A percentile compares a stretch with the other conserved stretches of the same genome.
Conservation (phyloP, 2,329 filamentous ascomycete genomes). For the Torrubiella hemipterigena region DNA sequence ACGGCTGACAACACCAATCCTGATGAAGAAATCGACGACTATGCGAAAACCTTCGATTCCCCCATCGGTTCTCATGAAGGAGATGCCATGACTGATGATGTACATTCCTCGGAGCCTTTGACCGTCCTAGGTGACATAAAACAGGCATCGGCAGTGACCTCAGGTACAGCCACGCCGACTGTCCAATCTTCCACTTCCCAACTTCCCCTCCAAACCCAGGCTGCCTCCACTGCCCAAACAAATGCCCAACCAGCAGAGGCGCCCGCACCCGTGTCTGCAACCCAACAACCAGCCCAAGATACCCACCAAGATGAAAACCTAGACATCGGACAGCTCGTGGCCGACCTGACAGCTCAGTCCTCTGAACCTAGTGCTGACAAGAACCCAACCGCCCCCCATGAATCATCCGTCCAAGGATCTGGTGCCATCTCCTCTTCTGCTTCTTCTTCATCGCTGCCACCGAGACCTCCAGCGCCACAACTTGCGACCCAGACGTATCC, state of each 20-base stretch:
- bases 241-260: no score
- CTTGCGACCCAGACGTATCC: conserved; percentile 22
- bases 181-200: no score
- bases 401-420: no score
- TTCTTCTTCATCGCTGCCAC: conserved; percentile 31
- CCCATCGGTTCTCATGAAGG: conserved; percentile 24
- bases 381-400: not conserved
- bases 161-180: no score
- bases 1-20: conserved; percentile 13
- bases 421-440: conserved; percentile 17
- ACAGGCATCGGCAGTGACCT: conserved; percentile 31
- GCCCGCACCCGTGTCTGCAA: no score
- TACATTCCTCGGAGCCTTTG: no score
- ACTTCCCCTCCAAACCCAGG: no score
- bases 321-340: conserved; percentile 28
- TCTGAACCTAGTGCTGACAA: conserved; percentile 12
- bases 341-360: conserved; percentile 25
- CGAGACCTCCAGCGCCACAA: conserved; percentile 30
- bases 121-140: no score
- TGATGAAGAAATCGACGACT: conserved; percentile 30
- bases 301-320: conserved; percentile 17
- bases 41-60: conserved; percentile 39
- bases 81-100: conserved; percentile 20
- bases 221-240: not conserved
- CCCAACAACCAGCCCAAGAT: no score